phyloP scores from a whole-genome alignment of 768 basidiomycete genomes.

The Sarcodon aspratus region DNA sequence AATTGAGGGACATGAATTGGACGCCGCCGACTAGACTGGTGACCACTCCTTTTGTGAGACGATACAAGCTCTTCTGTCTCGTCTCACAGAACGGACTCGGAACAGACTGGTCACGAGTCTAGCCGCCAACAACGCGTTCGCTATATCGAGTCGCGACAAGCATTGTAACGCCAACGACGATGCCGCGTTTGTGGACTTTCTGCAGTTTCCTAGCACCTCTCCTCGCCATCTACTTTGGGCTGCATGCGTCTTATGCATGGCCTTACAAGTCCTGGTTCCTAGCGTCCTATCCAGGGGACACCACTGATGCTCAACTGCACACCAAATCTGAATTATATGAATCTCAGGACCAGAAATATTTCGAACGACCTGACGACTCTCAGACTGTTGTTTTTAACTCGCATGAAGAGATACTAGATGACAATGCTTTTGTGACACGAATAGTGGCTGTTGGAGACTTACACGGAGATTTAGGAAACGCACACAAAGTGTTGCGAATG shows the following conservation, averaged over 20 bases:
- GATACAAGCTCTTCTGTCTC: too few relatives aligned
- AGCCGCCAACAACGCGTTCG: too few relatives aligned
- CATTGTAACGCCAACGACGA: background rate
- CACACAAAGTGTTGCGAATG: conserved; percentile 70
- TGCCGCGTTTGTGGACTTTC: background rate
- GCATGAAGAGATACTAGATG: background rate
- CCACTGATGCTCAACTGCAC: background rate
- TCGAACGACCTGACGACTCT: background rate
- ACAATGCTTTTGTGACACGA: conserved; percentile 18
- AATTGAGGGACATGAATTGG: too few relatives aligned
- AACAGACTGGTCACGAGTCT: too few relatives aligned
- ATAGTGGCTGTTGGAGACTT: conserved; percentile 90
- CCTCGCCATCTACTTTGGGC: background rate
- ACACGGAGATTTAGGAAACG: conserved; percentile 81
- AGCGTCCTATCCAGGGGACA: background rate
- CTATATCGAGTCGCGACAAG: too few relatives aligned
- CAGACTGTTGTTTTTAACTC: background rate
- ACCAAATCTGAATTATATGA: background rate
- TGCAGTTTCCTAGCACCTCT: background rate
- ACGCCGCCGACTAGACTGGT: too few relatives aligned
- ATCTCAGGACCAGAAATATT: background rate
- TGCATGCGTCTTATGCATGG: background rate
- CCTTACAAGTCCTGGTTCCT: background rate
- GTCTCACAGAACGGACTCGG: too few relatives aligned
- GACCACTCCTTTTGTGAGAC: too few relatives aligned